phyloP scores from a whole-genome alignment of 2,329 filamentous ascomycete genomes.

The Metarhizium guizhouense region DNA sequence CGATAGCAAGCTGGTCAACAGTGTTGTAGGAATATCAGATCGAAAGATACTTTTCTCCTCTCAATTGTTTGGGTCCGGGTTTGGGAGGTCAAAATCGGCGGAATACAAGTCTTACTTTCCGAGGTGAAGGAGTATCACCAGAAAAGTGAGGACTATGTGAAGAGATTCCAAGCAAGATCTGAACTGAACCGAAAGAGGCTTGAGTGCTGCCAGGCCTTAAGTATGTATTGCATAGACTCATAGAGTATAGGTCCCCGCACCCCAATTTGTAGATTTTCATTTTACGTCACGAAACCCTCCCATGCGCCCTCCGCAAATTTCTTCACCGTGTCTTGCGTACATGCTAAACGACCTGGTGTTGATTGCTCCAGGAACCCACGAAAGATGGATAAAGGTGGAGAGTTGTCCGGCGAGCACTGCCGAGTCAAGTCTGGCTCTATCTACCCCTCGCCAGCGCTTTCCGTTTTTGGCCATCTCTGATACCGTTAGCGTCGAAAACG shows the following conservation, averaged over 20 bases:
- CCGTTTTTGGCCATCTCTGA: background rate
- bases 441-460: slow-evolving; percentile 1
- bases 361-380: background rate
- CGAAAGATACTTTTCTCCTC: background rate
- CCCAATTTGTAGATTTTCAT: background rate
- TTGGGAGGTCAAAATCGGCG: background rate
- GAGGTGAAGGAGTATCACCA: background rate
- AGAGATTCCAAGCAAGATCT: background rate
- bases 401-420: slow-evolving; percentile 3
- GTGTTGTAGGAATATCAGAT: background rate
- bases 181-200: background rate
- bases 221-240: background rate
- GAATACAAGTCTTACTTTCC: background rate
- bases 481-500: background rate
- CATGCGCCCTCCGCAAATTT: background rate
- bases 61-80: background rate
- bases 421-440: background rate
- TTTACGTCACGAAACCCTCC: background rate
- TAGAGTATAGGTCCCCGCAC: too few relatives aligned
- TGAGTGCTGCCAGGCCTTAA: background rate
- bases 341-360: background rate
- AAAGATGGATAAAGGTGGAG: slow-evolving; percentile 2
- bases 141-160: background rate
- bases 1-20: background rate
- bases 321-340: background rate